Conservation (phyloP, 164 flowering plant genomes). For the Sextonia rubra region DNA sequence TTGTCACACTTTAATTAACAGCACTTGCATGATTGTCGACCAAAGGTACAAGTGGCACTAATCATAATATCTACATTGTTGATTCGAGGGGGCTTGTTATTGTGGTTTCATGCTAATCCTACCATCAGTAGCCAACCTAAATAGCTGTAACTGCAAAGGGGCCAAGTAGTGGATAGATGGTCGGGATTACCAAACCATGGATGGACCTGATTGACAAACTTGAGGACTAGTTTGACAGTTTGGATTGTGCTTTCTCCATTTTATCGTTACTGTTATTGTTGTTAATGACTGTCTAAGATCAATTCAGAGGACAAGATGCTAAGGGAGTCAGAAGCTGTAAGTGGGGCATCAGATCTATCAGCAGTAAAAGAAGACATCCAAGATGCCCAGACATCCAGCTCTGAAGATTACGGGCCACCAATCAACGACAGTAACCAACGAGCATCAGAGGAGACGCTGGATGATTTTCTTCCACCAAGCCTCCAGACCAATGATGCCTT, state of each 20-base stretch:
- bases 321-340: background rate
- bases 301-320: conserved; percentile 17
- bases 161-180: background rate
- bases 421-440: conserved; percentile 8
- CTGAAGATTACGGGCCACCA: conserved; percentile 5
- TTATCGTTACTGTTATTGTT: background rate
- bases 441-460: too few species aligned
- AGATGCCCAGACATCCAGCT: conserved; percentile 1
- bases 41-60: background rate
- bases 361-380: conserved; percentile 4
- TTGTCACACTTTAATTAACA: too few species aligned
- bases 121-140: too few species aligned
- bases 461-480: conserved; percentile 9
- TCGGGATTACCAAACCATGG: background rate
- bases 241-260: background rate
- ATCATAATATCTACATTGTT: too few species aligned
- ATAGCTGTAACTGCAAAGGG: too few species aligned
- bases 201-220: background rate
- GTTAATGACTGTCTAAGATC: background rate
- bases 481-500: conserved; percentile 8
- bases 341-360: background rate
- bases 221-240: background rate
- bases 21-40: too few species aligned
- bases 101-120: too few species aligned
- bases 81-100: background rate